Base-by-base conservation (phyloP, 164 flowering plant genomes). In the Magnolia kwangsiensis region DNA sequence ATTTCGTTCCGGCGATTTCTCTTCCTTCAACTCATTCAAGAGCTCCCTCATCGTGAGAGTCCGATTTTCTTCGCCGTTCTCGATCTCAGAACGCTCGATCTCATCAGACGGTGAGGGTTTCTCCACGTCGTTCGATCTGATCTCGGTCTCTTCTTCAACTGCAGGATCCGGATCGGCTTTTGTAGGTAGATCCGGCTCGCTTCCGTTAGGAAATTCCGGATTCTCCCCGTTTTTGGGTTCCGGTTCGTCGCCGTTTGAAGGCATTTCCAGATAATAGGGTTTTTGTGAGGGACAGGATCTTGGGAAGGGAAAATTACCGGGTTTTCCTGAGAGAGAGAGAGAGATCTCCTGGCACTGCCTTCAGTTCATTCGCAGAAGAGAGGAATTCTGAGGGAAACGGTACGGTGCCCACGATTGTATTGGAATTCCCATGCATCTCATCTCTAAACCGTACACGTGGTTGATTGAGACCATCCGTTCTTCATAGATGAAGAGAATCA, bases 21-120 rank as follows among this genome's bases (percentile, higher is more conserved):
- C 72, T 19, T 50, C 23, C 27, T 50, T 70, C 16, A 70, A n/a
- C 45, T 70, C 72, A n/a, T 50, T 70, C 55, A 70, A 21, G 9
- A 70, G 72, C 59, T 70, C 72, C 72, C 72, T 37, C 72, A 70
- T 70, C 23, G 72, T 70, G 13, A 70, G 19, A 49, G 58, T 45
- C 72, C 59, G 59, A 20, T 11, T 20, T 49, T 51, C 72, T n/a
- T 70, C 72, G 9, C 58, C 72, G 58, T 70, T 70, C 18, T 14
- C 55, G 24, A 70, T 49, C 72, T 49, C 72, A 23, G 55, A 50
- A 7, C 72, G 58, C 51, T 70, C 49, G 58, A 49, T 70, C n/a
- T 50, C 72, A 20, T 70, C 58, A 14, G 58, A 49, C 11, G 72
- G 19, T 50, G 59, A 20, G 11, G 72, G 67, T 20, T 64, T 64